phyloP scores from a whole-genome alignment of 2,329 filamentous ascomycete genomes.

The Pezicula carpinea region DNA sequence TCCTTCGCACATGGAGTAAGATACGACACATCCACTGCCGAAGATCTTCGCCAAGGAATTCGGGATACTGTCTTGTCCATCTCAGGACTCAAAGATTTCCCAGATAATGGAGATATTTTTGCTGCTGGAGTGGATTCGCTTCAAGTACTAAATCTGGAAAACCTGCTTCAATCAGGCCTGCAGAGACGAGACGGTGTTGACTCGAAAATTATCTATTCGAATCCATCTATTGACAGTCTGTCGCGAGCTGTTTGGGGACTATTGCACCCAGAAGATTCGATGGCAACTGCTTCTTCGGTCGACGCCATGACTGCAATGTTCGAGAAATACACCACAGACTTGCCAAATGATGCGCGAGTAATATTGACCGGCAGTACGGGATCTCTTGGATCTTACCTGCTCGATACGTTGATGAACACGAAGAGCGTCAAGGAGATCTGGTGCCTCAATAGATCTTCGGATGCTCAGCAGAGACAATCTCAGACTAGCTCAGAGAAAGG shows the following conservation, averaged over 20 bases:
- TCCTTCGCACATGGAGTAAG: neutral
- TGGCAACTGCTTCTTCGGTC: neutral
- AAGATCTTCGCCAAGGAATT: slow-evolving; percentile 27
- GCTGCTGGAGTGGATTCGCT: slow-evolving; percentile 4
- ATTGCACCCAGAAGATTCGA: neutral
- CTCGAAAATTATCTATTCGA: neutral
- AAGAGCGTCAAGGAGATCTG: slow-evolving; percentile 35
- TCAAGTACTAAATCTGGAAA: neutral
- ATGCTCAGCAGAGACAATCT: slow-evolving; percentile 4
- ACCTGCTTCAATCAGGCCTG: neutral
- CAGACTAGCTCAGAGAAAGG: slow-evolving; percentile 33
- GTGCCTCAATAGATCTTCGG: slow-evolving; percentile 39
- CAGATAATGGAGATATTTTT: neutral
- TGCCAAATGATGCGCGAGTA: neutral
- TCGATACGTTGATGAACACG: slow-evolving; percentile 32
- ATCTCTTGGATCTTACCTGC: slow-evolving; percentile 42
- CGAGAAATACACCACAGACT: neutral
- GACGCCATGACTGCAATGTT: neutral
- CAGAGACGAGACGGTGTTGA: neutral
- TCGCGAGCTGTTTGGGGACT: neutral
- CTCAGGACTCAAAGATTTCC: slow-evolving; percentile 14
- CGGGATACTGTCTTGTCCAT: slow-evolving; percentile 20
- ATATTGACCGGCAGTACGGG: slow-evolving; percentile 43
- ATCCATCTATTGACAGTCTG: neutral
- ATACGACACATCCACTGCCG: slow-evolving; percentile 12